A percentile compares a stretch with the other conserved stretches of the same genome.
phyloP scores from a whole-genome alignment of 225 moss, liverwort and hornwort species.

The Neckera pumila region DNA sequence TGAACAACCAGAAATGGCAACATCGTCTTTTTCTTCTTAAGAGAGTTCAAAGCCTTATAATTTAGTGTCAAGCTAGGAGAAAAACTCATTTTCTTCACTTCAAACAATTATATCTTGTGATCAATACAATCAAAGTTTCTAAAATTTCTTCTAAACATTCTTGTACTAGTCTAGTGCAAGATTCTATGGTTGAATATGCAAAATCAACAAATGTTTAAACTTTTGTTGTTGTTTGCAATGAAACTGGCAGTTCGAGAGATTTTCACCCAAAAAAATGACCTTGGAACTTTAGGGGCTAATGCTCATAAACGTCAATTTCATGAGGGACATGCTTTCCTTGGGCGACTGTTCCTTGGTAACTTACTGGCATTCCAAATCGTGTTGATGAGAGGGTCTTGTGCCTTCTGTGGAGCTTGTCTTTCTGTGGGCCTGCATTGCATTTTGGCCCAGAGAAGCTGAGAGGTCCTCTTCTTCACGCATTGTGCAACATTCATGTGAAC shows the following conservation, averaged over 20 bases:
- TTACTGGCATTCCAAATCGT: neutral
- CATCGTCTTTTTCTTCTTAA: neutral
- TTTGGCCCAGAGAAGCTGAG: neutral
- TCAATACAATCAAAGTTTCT: neutral
- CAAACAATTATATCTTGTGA: neutral
- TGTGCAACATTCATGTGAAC: neutral
- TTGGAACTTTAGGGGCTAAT: too few species aligned
- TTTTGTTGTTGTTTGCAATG: too few species aligned
- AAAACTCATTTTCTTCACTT: neutral
- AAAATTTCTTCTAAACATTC: neutral
- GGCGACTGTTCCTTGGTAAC: neutral
- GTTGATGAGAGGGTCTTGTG: neutral
- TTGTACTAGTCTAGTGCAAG: neutral
- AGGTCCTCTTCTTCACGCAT: neutral
- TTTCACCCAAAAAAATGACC: too few species aligned
- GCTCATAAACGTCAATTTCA: neutral
- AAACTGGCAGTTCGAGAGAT: too few species aligned
- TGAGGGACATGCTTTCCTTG: neutral
- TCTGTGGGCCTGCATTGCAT: neutral
- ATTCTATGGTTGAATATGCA: neutral
- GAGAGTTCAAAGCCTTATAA: neutral
- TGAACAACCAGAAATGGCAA: too few species aligned
- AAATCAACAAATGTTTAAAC: too few species aligned
- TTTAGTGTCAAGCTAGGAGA: neutral
- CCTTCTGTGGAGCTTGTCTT: neutral